phyloP scores from a whole-genome alignment of 148 eudicot genomes.

The Chenopodium album region DNA sequence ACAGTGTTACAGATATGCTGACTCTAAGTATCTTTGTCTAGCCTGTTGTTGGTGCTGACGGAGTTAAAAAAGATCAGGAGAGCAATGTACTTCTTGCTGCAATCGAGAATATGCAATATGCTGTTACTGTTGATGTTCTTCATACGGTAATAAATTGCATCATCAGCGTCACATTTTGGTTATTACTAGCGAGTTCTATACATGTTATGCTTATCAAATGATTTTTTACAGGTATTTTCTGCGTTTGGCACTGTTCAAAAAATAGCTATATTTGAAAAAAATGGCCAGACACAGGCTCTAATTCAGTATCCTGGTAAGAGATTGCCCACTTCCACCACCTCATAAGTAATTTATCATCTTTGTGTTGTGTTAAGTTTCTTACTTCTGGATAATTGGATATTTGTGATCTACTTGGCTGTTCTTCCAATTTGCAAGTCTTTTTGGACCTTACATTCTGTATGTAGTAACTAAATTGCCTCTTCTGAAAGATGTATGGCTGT shows the following conservation, averaged over 20 bases:
- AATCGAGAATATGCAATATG: constrained; percentile 82
- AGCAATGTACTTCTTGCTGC: constrained; percentile 81
- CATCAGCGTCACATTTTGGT: background rate
- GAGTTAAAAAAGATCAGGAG: constrained; percentile 59
- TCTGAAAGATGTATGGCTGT: no score
- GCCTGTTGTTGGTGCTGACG: constrained; percentile 69
- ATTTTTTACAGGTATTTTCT: constrained; percentile 61
- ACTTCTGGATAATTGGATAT: background rate
- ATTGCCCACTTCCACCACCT: background rate
- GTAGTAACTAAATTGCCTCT: no score
- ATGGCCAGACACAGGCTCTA: constrained; percentile 75
- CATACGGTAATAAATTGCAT: constrained; percentile 49
- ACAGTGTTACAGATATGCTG: constrained; percentile 10
- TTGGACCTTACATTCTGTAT: background rate
- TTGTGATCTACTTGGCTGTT: background rate
- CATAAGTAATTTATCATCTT: background rate
- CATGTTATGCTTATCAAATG: background rate
- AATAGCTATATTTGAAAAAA: constrained; percentile 84
- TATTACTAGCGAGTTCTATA: background rate
- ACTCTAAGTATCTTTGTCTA: constrained; percentile 23
- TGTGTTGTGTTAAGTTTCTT: background rate
- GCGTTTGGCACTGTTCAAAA: constrained; percentile 79
- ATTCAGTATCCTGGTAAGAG: constrained; percentile 74
- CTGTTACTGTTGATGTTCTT: constrained; percentile 70
- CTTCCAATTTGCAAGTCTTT: background rate